Evolutionary conservation across 257 asterid genomes (phyloP).

Genomic region (Solanum chiquidenum): DNA sequence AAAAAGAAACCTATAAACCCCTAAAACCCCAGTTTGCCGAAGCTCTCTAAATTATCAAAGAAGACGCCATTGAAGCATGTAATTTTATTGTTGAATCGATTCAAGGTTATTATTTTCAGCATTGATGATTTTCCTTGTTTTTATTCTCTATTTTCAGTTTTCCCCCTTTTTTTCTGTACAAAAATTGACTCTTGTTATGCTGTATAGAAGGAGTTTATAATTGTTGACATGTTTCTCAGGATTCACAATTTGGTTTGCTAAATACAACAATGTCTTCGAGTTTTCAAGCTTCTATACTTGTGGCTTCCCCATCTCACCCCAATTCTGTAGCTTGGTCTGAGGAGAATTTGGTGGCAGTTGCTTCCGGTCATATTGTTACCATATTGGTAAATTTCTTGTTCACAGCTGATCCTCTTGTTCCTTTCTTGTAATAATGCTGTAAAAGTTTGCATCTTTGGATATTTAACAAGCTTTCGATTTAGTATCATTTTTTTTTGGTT

Average conservation of each 20-base stretch:
- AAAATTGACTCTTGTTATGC: not conserved
- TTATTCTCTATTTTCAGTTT: not conserved
- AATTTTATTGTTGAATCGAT: not conserved
- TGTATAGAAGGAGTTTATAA: not conserved
- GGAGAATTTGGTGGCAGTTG: conserved; percentile 78
- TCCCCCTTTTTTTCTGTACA: not conserved
- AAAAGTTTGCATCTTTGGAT: not conserved
- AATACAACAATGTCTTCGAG: conserved; percentile 35
- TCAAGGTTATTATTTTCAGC: not conserved
- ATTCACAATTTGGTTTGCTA: not conserved
- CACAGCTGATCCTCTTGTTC: not conserved
- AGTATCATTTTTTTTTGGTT: no score
- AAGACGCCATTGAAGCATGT: not conserved
- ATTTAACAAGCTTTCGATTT: not conserved
- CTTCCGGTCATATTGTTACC: conserved; percentile 48
- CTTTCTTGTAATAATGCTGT: not conserved
- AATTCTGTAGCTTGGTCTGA: conserved; percentile 84
- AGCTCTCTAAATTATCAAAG: not conserved
- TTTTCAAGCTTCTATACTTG: conserved; percentile 55
- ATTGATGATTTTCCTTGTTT: not conserved
- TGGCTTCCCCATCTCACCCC: conserved; percentile 56
- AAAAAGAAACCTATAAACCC: not conserved
- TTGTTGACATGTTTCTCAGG: not conserved
- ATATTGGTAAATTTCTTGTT: conserved; percentile 40
- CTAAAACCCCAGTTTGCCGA: not conserved